Conservation (phyloP, 192 early-diverging fungal genomes). For the Neocallimastix lanati region DNA sequence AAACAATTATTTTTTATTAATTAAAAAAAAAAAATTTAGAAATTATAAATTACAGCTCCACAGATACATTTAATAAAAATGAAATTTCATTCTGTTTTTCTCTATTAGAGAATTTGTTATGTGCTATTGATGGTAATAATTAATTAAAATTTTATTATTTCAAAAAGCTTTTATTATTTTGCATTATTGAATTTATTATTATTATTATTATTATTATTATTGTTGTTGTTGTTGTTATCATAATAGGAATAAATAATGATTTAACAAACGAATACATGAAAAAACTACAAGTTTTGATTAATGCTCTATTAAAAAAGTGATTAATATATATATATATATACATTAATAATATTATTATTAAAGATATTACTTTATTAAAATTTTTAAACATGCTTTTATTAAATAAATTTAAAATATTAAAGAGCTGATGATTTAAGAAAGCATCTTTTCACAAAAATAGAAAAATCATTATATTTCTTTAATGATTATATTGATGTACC, state of each 20-base stretch:
- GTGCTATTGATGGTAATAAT: conserved; percentile 10
- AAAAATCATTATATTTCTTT: conserved; percentile 33
- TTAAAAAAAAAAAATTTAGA: too few relatives aligned
- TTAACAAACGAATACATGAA: conserved; percentile 10
- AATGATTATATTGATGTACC: conserved; percentile 34
- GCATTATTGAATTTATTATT: too few relatives aligned
- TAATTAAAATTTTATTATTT: not conserved
- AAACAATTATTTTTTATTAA: too few relatives aligned
- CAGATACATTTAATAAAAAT: not conserved
- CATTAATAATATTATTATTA: too few relatives aligned
- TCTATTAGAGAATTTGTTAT: not conserved
- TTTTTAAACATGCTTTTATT: too few relatives aligned
- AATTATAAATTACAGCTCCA: not conserved
- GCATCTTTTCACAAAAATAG: conserved; percentile 19
- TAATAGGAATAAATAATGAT: conserved; percentile 17
- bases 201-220: too few relatives aligned
- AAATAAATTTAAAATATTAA: too few relatives aligned
- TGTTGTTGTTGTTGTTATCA: too few relatives aligned
- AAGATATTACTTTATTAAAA: too few relatives aligned
- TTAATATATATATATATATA: too few relatives aligned
- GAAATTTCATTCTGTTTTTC: not conserved
- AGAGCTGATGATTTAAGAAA: conserved; percentile 18
- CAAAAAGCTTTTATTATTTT: too few relatives aligned
- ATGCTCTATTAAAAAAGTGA: conserved; percentile 3
- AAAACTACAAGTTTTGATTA: conserved; percentile 18